phyloP scores from a whole-genome alignment of 2,329 filamentous ascomycete species.

The Fusarium pseudocircinatum region DNA sequence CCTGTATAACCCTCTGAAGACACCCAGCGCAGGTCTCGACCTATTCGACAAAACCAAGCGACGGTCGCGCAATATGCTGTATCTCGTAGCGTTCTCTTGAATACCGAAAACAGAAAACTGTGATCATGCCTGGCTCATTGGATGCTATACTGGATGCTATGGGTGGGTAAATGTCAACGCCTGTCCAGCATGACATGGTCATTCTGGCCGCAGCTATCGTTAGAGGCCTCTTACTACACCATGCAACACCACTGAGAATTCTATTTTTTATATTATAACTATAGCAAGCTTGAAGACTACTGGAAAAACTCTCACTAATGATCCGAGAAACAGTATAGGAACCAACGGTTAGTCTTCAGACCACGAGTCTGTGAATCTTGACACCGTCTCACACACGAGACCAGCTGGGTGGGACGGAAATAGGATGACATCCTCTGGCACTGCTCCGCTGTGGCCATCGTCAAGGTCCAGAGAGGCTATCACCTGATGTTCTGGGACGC shows the following conservation, averaged over 20 bases:
- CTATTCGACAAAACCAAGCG: no score
- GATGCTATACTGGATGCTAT: neutral
- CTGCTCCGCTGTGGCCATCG: no score
- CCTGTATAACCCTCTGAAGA: no score
- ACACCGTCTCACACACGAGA: neutral
- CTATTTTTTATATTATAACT: neutral
- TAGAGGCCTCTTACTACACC: neutral
- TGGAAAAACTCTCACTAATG: neutral
- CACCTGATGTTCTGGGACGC: no score
- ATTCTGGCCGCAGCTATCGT: neutral
- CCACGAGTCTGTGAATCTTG: neutral
- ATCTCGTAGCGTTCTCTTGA: neutral
- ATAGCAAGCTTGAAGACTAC: neutral
- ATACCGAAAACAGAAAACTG: rapidly evolving
- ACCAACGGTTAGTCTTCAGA: neutral
- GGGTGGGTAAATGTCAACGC: neutral
- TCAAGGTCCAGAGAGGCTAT: no score
- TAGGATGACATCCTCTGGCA: no score
- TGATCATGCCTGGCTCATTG: neutral
- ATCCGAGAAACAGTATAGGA: neutral
- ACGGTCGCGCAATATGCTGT: neutral
- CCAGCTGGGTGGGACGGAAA: neutral
- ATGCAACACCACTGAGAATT: neutral
- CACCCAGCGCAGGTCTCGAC: no score
- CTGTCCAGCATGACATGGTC: neutral